Base-by-base conservation (phyloP, 345 rosid genomes). In the Citrus reticulata region DNA sequence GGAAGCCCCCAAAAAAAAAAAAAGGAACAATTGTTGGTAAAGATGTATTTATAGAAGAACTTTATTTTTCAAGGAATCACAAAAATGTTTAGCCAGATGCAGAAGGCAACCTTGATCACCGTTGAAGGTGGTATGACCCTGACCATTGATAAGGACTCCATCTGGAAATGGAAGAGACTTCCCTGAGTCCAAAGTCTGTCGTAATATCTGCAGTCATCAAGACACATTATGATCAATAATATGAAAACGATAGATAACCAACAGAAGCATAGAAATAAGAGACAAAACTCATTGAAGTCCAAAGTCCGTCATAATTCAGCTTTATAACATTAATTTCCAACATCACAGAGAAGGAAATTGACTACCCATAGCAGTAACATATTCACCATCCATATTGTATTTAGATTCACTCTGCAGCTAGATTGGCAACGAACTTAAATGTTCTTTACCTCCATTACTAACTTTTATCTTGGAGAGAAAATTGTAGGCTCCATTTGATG, bases 121-220 rank as follows among this genome's bases (percentile, higher is more conserved):
- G 24, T 69, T 74, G 79, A 92, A 85, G 69, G 90, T 80, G 14
- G 85, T 39, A 34, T 84, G 87, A 4, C 81, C 81, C 81, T 88
- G 90, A 66, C 94, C 97, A 19, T 90, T 92, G 0, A 91, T 85
- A 71, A 92, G 92, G 40, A 92, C 70, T 13, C 94, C 94, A 55
- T 91, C 89, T 0, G 94, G 95, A 82, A 77, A 85, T 1, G 94
- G 92, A 68, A 95, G 88, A 77, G 90, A 58, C 32, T 85, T 88
- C 57, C 98, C 98, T 0, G 97, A 89, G 84, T 95, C 98, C 75
- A 92, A 75, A 77, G 78, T 55, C 72, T 76, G 86, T 51, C 83
- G 88, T 67, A 90, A 77, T 30, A 85, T 77, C 96, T 92, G 87
- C 75, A 81, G 75, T 51, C 10, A 77, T 4, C 73, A 51, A 10